Base-by-base conservation (phyloP, 768 basidiomycete genomes). In the Trametes punicea region DNA sequence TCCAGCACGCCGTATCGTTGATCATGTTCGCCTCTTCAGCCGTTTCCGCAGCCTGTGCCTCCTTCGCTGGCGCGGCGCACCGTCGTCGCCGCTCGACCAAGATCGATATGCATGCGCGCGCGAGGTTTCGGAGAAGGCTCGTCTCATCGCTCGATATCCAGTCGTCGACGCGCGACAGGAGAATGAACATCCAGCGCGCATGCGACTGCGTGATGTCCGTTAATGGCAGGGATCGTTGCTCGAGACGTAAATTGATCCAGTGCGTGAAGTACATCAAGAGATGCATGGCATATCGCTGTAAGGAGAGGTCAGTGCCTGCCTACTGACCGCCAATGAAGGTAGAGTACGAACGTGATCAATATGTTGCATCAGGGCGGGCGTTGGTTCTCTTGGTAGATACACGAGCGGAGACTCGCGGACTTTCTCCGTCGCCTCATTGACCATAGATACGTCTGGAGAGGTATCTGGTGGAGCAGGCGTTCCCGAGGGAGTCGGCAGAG, bases 181-280 rank as follows among this genome's bases (percentile, higher is more conserved):
- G 76, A 16, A 78, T 77, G 68, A 93, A 89, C 39, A 93, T 84
- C 91, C 91, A 93, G 29, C 79, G 80, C 16, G 82, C 81, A 64
- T 92, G 88, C 31, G 74, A 71, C 61, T 80, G 78, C 11, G 79
- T 79, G 18, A 81, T 77, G 31, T 69, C 65, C 27, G 73, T 63
- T 54, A 75, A 71, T 6, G 69, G 70, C 3, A 60, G 63, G 21
- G 42, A 30, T 48, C 46, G 50, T 41, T 77, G 70, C 42, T 83
- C 76, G 6, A 88, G 67, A 57, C 87, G 77, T 13, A 78, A 55
- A 60, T 85, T 84, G 60, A 90, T 84, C 90, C 90, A 93, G 64
- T 90, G 81, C 16, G 82, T 77, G 68, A 91, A 91, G 68, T 90
- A 91, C 87, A 88, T 90, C 56, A 93, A 70, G 41, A 92, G 76